Evolutionary conservation across 1,139 yeast species (phyloP).

Genomic region (Diutina ranongensis): DNA sequence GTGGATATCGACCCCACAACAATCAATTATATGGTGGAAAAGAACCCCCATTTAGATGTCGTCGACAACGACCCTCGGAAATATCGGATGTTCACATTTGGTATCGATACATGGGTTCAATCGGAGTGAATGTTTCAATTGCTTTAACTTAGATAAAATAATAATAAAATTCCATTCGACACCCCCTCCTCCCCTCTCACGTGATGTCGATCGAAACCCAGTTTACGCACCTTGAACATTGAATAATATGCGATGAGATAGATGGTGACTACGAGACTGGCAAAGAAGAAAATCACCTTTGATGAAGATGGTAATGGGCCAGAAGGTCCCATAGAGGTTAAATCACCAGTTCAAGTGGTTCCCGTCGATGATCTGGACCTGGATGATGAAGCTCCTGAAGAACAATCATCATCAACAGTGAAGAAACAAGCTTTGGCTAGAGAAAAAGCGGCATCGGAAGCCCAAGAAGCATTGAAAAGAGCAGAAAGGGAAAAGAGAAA

Average conservation of each 20-base stretch:
- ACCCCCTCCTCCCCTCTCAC: too few relatives aligned
- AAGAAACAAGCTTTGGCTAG: background rate
- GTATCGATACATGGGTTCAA: slow-evolving; percentile 1
- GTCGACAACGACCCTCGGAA: background rate
- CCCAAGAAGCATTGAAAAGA: slow-evolving; percentile 24
- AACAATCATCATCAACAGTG: background rate
- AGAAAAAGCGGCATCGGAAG: slow-evolving; percentile 14
- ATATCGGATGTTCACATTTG: background rate
- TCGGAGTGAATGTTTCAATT: too few relatives aligned
- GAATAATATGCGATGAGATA: slow-evolving; percentile 6
- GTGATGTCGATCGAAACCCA: too few relatives aligned
- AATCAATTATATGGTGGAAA: background rate
- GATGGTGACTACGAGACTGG: background rate
- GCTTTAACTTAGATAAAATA: too few relatives aligned
- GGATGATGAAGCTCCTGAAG: slow-evolving; percentile 5
- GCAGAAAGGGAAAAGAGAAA: slow-evolving; percentile 24
- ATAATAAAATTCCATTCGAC: too few relatives aligned
- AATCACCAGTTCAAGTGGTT: background rate
- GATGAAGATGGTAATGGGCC: background rate
- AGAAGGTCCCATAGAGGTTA: background rate
- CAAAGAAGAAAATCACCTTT: background rate
- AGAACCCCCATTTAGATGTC: background rate
- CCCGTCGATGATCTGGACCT: background rate
- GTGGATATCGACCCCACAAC: background rate
- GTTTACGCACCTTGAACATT: too few relatives aligned